Base-by-base conservation (phyloP, 2,329 filamentous ascomycete genomes). In the Nemania diffusa region DNA sequence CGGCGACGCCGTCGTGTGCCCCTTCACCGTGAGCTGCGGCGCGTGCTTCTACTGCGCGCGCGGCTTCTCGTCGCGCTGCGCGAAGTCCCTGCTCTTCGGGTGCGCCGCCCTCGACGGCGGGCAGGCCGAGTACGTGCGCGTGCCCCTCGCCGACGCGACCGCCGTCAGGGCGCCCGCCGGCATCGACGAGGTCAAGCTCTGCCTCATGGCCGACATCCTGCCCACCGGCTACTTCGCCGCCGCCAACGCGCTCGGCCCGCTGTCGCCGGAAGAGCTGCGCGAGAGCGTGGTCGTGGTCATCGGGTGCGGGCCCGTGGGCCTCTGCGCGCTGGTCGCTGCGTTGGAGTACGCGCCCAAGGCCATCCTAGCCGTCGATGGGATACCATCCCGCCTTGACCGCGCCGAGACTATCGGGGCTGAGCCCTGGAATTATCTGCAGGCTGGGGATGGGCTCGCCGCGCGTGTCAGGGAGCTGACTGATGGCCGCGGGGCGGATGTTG, bases 181-280 rank as follows among this genome's bases (percentile, higher is more conserved):
- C 26, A 69, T 70, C 22, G 66, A 64, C 1, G 66, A 64, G 51
- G 40, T 34, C 26, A 66, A 65, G 46, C 63, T 70, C 2, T 65
- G 62, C 29, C 66, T 70, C 22, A 70, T 70, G 68, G 68, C 65
- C 3, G 68, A 70, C 13, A 69, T 70, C 17, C 59, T 70, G n/a
- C 68, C 68, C 32, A 70, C 68, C 11, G 68, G 68, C 13, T 70
- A 53, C 26, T 70, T 70, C 52, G 68, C 65, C n/a, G 66, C 68
- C 4, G 51, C 51, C 1, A 70, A 70, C 32, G 66, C 61, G 7
- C 42, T 70, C 13, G 42, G 37, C 4, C 32, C 40, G 34, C 56
- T 69, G 22, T 7, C 17, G 5, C 8, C 58, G 3, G 56, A 69
- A 20, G 66, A 63, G 0, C 26, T 64, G 1, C 57, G 37, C 9